Conservation (phyloP, 139 green algal species). For the Spirogloea muscicola region DNA sequence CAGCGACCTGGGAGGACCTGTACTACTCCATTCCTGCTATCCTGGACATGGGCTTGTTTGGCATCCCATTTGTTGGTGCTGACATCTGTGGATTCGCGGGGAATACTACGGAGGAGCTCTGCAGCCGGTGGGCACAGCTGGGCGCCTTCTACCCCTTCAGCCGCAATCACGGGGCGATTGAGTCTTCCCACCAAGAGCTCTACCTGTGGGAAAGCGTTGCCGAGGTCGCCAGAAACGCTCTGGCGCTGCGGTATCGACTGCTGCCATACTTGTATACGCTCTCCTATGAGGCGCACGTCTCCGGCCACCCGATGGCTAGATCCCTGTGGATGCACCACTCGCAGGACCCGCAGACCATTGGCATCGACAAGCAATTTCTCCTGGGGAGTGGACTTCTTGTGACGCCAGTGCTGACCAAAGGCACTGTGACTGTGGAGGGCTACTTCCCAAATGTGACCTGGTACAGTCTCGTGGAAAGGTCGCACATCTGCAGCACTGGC, state of each 20-base stretch:
- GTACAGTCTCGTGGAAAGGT: constrained; percentile 42
- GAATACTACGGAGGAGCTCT: constrained; percentile 58
- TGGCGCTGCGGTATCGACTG: constrained; percentile 67
- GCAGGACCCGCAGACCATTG: constrained; percentile 21
- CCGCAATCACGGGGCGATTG: constrained; percentile 57
- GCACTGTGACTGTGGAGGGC: constrained; percentile 36
- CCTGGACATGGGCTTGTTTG: constrained; percentile 49
- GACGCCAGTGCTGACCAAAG: constrained; percentile 59
- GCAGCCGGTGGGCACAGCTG: constrained; percentile 58
- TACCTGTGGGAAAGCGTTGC: constrained; percentile 65
- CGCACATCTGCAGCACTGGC: not conserved
- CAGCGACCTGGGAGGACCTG: constrained; percentile 49
- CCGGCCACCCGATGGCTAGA: constrained; percentile 59
- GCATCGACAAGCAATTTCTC: constrained; percentile 58
- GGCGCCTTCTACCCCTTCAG: constrained; percentile 60
- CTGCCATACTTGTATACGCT: constrained; percentile 67
- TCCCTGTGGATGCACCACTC: constrained; percentile 62
- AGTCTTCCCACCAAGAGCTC: constrained; percentile 41
- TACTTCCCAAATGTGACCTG: constrained; percentile 61
- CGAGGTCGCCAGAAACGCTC: constrained; percentile 47
- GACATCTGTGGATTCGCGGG: constrained; percentile 47
- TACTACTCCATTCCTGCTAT: constrained; percentile 47
- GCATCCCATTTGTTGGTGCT: constrained; percentile 39
- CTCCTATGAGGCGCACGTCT: constrained; percentile 43
- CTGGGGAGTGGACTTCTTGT: constrained; percentile 63